Conservation (phyloP, 1,139 yeast species). For the Tardiomyces digboiensis region DNA sequence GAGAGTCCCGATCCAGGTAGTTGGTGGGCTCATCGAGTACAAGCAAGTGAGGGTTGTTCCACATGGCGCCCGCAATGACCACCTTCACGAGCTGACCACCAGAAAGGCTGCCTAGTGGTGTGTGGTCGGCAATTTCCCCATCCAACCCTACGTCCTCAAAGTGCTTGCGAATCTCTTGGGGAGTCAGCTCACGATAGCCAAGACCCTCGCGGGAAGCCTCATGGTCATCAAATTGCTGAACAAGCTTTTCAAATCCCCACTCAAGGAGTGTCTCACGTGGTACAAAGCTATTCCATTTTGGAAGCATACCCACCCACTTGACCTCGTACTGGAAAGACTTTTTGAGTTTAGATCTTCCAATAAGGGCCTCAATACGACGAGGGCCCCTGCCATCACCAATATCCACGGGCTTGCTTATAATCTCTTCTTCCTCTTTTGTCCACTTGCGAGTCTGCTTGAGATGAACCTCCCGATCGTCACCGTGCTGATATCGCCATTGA, state of each 20-base stretch:
- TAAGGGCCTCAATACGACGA: slow-evolving; percentile 84
- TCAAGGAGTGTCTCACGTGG: slow-evolving; percentile 71
- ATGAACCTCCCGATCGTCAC: slow-evolving; percentile 96
- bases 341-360: slow-evolving; percentile 95
- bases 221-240: slow-evolving; percentile 94
- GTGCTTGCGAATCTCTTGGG: slow-evolving; percentile 89
- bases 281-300: slow-evolving; percentile 91
- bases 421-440: slow-evolving; percentile 70
- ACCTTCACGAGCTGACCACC: slow-evolving; percentile 99
- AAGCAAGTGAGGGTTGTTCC: slow-evolving; percentile 98
- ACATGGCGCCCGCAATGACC: slow-evolving; percentile 99
- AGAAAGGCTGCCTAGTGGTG: slow-evolving; percentile 91
- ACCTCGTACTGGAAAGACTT: slow-evolving; percentile 95
- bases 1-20: slow-evolving; percentile 93
- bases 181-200: slow-evolving; percentile 89
- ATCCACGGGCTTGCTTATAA: slow-evolving; percentile 72
- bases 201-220: slow-evolving; percentile 98
- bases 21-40: slow-evolving; percentile 98
- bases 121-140: slow-evolving; percentile 97
- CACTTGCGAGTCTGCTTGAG: slow-evolving; percentile 89
- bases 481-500: slow-evolving; percentile 97
- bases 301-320: slow-evolving; percentile 91
- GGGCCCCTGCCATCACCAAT: slow-evolving; percentile 84
- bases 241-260: slow-evolving; percentile 78
- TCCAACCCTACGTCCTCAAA: slow-evolving; percentile 96